Conservation (phyloP, 352 stramenopile genomes). For the Globisporangium rhizosaccharum region DNA sequence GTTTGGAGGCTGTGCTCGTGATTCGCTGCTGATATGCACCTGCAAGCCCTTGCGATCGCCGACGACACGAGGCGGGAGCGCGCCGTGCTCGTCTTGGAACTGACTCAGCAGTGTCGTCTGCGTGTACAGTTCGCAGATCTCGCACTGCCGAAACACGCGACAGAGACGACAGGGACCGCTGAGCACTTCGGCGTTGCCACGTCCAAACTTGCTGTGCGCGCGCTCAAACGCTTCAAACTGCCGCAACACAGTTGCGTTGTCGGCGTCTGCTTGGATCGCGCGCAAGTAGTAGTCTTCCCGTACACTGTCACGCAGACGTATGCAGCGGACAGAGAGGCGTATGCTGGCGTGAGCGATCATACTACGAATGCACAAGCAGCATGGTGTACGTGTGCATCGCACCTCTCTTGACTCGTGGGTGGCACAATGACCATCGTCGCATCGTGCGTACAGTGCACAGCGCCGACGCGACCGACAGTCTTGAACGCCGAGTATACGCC, state of each 20-base stretch:
- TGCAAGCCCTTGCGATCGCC: constrained; percentile 56
- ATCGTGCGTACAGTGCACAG: constrained; percentile 79
- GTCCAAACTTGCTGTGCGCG: constrained; percentile 71
- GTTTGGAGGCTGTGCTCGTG: too few relatives aligned
- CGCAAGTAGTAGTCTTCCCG: constrained; percentile 84
- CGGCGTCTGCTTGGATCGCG: constrained; percentile 86
- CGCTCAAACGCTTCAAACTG: constrained; percentile 86
- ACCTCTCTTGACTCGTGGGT: constrained; percentile 57
- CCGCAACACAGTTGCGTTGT: constrained; percentile 86
- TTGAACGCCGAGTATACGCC: constrained; percentile 83
- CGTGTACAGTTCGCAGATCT: constrained; percentile 82
- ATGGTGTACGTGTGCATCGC: constrained; percentile 1
- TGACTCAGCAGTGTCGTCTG: constrained; percentile 24
- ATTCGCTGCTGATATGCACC: constrained; percentile 12
- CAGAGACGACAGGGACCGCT: constrained; percentile 68
- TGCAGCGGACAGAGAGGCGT: neutral
- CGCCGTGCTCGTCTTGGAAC: constrained; percentile 12
- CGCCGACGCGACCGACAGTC: constrained; percentile 77
- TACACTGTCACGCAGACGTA: constrained; percentile 16
- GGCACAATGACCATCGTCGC: constrained; percentile 86
- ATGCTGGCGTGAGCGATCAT: neutral
- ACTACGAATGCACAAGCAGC: neutral
- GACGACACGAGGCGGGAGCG: constrained; percentile 18
- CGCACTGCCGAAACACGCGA: constrained; percentile 74
- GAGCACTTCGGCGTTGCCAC: constrained; percentile 25